Conservation (phyloP, 75 land plant species). For the Picea glauca region DNA sequence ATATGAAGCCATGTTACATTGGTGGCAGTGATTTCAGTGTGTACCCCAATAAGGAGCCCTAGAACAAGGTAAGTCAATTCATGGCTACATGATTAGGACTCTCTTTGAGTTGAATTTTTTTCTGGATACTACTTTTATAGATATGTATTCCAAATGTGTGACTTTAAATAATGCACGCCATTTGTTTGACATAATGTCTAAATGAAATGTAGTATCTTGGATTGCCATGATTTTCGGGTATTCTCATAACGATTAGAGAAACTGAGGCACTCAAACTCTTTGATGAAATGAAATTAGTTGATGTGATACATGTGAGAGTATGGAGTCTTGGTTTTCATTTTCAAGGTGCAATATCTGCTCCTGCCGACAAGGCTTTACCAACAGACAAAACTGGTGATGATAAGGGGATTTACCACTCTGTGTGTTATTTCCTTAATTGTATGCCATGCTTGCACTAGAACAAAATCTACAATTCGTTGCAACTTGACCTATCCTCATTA, state of each 20-base stretch:
- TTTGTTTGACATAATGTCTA: conserved; percentile 3
- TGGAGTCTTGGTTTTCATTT: not conserved
- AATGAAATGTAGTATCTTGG: not conserved
- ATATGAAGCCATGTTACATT: conserved; percentile 5
- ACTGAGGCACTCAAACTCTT: not conserved
- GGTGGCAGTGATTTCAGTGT: conserved; percentile 23
- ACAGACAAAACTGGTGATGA: conserved; percentile 51
- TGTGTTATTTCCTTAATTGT: too few relatives aligned
- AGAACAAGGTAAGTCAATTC: conserved; percentile 26
- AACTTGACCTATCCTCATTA: too few relatives aligned
- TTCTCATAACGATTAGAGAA: not conserved
- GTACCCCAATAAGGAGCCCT: conserved; percentile 13
- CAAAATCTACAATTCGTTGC: too few relatives aligned
- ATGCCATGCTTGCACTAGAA: too few relatives aligned
- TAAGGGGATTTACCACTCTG: not conserved
- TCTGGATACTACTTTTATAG: not conserved
- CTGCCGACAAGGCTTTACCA: conserved; percentile 12
- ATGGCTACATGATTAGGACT: conserved; percentile 26
- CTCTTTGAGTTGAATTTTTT: conserved; percentile 28
- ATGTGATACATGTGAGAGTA: not conserved
- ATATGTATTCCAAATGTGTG: conserved; percentile 8
- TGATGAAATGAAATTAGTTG: conserved; percentile 13
- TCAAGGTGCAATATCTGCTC: conserved; percentile 17
- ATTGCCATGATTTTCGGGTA: conserved; percentile 4
- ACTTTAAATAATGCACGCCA: conserved; percentile 2